Conservation (phyloP, 805 yeast genomes). For the Kodamaea laetipori region DNA sequence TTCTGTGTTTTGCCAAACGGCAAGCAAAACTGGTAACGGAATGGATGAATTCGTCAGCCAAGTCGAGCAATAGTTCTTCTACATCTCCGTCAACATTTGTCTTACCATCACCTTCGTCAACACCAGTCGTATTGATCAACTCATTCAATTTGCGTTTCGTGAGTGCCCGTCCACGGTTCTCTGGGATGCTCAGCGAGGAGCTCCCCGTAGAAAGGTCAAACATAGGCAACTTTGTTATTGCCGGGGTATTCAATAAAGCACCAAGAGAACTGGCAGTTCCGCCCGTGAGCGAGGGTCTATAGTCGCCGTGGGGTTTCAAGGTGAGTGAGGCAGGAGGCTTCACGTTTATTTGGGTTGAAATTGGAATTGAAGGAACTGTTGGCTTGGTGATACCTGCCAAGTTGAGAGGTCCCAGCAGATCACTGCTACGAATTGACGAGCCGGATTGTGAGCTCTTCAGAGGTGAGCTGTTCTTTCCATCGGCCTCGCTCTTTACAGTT, state of each 20-base stretch:
- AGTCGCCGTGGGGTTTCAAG: constrained; percentile 53
- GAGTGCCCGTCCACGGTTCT: constrained; percentile 76
- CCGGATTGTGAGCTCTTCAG: constrained; percentile 13
- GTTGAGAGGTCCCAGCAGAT: constrained; percentile 30
- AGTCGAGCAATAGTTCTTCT: constrained; percentile 83
- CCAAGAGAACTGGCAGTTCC: constrained; percentile 78
- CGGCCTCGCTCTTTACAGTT: constrained; percentile 24
- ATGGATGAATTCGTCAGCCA: constrained; percentile 93
- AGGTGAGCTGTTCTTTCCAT: constrained; percentile 10
- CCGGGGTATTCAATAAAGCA: constrained; percentile 70
- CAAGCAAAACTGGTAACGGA: constrained; percentile 93
- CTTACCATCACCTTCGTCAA: constrained; percentile 89
- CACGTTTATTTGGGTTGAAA: constrained; percentile 68
- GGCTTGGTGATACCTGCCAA: constrained; percentile 50
- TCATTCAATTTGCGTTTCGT: constrained; percentile 89
- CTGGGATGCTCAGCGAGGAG: constrained; percentile 36
- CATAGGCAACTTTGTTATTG: constrained; percentile 70
- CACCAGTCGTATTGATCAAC: constrained; percentile 77
- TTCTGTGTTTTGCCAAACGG: constrained; percentile 91
- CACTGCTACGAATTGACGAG: constrained; percentile 15
- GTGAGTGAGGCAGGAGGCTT: constrained; percentile 66
- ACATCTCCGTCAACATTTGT: constrained; percentile 93
- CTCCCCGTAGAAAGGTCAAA: constrained; percentile 59
- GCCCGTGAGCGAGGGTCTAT: constrained; percentile 79
- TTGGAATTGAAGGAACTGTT: constrained; percentile 65